phyloP scores from a whole-genome alignment of 2,329 filamentous ascomycete species.

The Monosporascus sp. region DNA sequence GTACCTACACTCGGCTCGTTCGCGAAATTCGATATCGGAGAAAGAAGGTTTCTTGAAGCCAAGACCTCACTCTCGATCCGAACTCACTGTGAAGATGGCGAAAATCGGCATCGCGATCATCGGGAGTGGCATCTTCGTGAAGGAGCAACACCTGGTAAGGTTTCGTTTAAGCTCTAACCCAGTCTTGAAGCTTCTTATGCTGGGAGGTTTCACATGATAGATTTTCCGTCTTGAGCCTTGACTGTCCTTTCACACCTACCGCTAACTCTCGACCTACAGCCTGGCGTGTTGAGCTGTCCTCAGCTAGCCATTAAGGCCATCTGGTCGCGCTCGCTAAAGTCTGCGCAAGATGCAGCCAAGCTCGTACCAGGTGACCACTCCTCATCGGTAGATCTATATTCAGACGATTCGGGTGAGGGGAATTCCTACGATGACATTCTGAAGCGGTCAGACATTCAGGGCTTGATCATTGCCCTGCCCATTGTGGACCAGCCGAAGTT shows the following conservation, averaged over 20 bases:
- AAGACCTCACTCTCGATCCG: not conserved
- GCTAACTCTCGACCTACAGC: conserved; percentile 23
- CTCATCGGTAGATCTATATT: conserved; percentile 22
- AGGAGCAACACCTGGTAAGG: conserved; percentile 45
- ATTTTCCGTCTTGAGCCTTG: not conserved
- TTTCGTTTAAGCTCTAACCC: not conserved
- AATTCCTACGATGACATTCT: conserved; percentile 39
- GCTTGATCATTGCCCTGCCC: conserved; percentile 44
- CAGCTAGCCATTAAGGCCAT: conserved; percentile 46
- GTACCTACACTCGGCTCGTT: not conserved
- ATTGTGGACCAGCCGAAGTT: conserved; percentile 55
- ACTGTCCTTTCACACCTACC: not conserved
- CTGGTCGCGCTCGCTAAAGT: conserved; percentile 48
- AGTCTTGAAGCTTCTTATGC: not conserved
- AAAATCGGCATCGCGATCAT: conserved; percentile 49
- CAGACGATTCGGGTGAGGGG: conserved; percentile 23
- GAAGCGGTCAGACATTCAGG: conserved; percentile 38
- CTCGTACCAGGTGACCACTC: conserved; percentile 20
- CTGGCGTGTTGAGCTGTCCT: conserved; percentile 43
- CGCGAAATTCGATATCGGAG: not conserved
- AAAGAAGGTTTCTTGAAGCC: not conserved
- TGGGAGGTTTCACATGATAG: not conserved
- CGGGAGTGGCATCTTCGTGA: conserved; percentile 52
- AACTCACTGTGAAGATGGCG: conserved; percentile 15
- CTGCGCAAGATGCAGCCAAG: conserved; percentile 35